Base-by-base conservation (phyloP, 352 stramenopile species). In the Pythium guiyangense region DNA sequence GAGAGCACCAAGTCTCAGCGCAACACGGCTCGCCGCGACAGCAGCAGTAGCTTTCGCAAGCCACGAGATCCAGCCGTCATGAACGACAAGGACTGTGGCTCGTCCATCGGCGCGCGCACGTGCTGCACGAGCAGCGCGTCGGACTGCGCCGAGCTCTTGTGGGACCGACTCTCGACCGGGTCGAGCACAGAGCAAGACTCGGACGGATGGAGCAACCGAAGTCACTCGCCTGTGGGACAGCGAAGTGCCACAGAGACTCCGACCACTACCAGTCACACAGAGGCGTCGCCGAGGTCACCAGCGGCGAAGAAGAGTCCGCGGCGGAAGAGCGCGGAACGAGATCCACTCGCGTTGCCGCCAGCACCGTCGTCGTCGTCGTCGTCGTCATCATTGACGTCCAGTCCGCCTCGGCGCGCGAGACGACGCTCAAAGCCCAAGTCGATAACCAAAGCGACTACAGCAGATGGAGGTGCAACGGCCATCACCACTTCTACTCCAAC, bases 41-140 rank as follows among this genome's bases (percentile, higher is more conserved):
- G 37, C 37, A n/a, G 37, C 37, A 43, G 37, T 4, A 57, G 40
- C 57, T 57, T 55, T 44, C 50, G 52, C 5, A 64, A 59, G 37
- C 27, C 40, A 35, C 48, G 56, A 18, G 47, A 62, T 42, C 22
- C 31, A 37, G 31, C 15, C 22, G 17, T 54, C 18, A 18, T 45
- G 25, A 26, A 69, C 6, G 63, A 73, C 39, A 69, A 39, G 22
- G 49, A 59, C 34, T 59, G 50, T 17, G 70, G 73, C 53, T 54
- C 72, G 15, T 73, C 60, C 6, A 77, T 62, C 0, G 68, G 59
- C 35, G 62, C 70, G 5, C 69, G 62, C 26, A 82, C 70, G 14
- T 82, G 74, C 45, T 82, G 67, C 63, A 69, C 68, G 14, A 85
- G 72, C 31, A 62, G 69, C 51, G 70, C 78, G 29, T 52, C 43